These are phyloP conservation scores for Peterozyma xylosa DNA, from an alignment of 805 yeast species.

Conservation along the genomic window DNA sequence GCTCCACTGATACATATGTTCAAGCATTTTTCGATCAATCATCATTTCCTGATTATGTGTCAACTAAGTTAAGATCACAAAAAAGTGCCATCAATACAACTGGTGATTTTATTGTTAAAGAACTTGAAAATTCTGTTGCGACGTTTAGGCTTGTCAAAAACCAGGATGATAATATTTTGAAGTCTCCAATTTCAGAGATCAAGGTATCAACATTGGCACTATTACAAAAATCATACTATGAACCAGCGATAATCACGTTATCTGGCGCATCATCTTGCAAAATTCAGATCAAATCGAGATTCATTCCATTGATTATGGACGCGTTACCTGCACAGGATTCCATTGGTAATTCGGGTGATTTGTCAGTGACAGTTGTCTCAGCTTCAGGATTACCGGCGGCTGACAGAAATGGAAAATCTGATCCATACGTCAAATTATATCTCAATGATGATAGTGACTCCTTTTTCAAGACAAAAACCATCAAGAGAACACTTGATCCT, in stretches of 20 bases:
- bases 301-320: conserved; percentile 65
- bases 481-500: conserved; percentile 88
- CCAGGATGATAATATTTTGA: conserved; percentile 43
- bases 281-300: conserved; percentile 56
- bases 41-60: conserved; percentile 55
- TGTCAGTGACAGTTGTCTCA: conserved; percentile 50
- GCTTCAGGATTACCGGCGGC: conserved; percentile 74
- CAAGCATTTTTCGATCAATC: conserved; percentile 74
- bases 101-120: conserved; percentile 72
- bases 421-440: conserved; percentile 74
- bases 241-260: conserved; percentile 51
- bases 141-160: conserved; percentile 57
- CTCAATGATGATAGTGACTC: conserved; percentile 53
- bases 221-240: conserved; percentile 54
- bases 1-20: conserved; percentile 52
- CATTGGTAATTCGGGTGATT: conserved; percentile 64
- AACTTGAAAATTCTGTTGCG: conserved; percentile 65
- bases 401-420: conserved; percentile 91
- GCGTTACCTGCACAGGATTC: conserved; percentile 69
- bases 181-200: conserved; percentile 52
- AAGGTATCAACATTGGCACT: conserved; percentile 61
- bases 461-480: conserved; percentile 67
- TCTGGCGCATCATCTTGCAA: conserved; percentile 44
- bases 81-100: conserved; percentile 30
- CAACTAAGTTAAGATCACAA: conserved; percentile 41